A percentile compares a stretch with the other conserved stretches of the same genome.
Conservation (phyloP, 2,329 filamentous ascomycete genomes). For the Fusarium verrucosum region DNA sequence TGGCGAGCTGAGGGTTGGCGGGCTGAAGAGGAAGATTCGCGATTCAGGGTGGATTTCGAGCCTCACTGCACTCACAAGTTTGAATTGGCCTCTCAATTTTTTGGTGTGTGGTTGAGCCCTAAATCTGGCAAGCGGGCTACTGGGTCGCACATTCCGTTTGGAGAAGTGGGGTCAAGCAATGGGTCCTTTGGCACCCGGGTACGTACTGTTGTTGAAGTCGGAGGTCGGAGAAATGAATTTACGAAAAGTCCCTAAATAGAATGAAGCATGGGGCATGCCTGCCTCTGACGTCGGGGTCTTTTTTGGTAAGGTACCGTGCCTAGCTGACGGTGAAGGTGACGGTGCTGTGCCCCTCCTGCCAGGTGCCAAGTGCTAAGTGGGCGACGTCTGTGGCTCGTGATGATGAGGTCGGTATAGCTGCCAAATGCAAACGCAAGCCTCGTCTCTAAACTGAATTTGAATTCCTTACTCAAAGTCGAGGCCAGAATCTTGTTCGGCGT, state of each 20-base stretch:
- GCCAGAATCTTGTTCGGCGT: not conserved
- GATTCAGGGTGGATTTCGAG: slow-evolving; percentile 46
- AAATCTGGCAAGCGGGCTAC: slow-evolving; percentile 36
- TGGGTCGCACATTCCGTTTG: slow-evolving; percentile 14
- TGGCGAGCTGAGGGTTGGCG: slow-evolving; percentile 52
- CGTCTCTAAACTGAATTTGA: slow-evolving; percentile 9
- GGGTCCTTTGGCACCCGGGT: too few species aligned
- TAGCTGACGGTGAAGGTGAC: not conserved
- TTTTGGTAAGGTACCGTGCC: not conserved
- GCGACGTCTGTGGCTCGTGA: slow-evolving; percentile 29
- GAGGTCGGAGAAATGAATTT: slow-evolving; percentile 34
- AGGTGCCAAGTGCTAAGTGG: not conserved
- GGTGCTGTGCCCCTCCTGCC: slow-evolving; percentile 29
- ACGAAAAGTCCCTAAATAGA: not conserved
- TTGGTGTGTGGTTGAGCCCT: slow-evolving; percentile 50
- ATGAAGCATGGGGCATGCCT: slow-evolving; percentile 35
- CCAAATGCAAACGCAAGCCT: not conserved
- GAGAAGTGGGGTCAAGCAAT: slow-evolving; percentile 1
- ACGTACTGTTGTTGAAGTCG: not conserved
- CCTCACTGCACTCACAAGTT: slow-evolving; percentile 38
- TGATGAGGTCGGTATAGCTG: slow-evolving; percentile 16
- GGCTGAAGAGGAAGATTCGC: slow-evolving; percentile 47
- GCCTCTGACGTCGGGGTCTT: slow-evolving; percentile 39
- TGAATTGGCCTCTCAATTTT: slow-evolving; percentile 42
- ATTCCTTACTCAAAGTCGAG: not conserved